Percentiles rank a stretch among this genome's conserved stretches.
Evolutionary conservation across 2,329 filamentous ascomycete genomes (phyloP).

Genomic region (Pseudocercospora fijiensis): DNA sequence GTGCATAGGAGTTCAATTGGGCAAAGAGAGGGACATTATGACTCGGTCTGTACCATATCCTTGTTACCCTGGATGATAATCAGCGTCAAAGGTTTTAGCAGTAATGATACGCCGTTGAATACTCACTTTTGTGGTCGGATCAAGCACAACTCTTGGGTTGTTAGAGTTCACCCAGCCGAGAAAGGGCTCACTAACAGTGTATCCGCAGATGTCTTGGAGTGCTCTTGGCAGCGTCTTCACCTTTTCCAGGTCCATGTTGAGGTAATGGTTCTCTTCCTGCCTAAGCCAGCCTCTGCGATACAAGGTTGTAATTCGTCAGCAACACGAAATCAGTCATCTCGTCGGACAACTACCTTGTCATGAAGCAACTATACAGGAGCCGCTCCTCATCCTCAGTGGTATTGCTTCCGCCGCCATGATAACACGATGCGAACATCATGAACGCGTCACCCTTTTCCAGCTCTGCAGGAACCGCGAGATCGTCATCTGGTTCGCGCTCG

Average conservation of each 20-base stretch:
- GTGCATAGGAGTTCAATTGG: neutral
- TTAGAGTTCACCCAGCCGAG: conserved; percentile 14
- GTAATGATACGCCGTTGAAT: neutral
- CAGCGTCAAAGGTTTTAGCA: neutral
- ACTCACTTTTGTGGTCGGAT: conserved; percentile 6
- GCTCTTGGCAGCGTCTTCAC: conserved; percentile 18
- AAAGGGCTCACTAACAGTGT: conserved; percentile 12
- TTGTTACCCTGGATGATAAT: conserved; percentile 1
- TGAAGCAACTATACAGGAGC: conserved; percentile 39
- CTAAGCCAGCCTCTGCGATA: conserved; percentile 37
- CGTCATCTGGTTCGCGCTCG: conserved; percentile 25
- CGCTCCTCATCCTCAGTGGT: conserved; percentile 37
- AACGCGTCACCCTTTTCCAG: conserved; percentile 41
- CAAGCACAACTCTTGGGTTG: conserved; percentile 6
- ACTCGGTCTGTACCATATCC: conserved; percentile 9
- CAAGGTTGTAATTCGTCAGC: neutral
- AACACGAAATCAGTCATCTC: neutral
- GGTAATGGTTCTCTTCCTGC: conserved; percentile 45
- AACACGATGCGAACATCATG: conserved; percentile 40
- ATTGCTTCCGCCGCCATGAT: conserved; percentile 41
- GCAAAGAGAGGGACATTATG: neutral
- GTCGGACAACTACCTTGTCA: conserved; percentile 22
- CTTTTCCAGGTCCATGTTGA: conserved; percentile 33
- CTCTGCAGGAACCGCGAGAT: conserved; percentile 31
- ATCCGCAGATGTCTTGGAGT: conserved; percentile 8